Percentiles rank a stretch among this genome's conserved stretches.
Evolutionary conservation across 108 stramenopile genomes (phyloP).

Genomic region (Fistulifera pelliculosa): DNA sequence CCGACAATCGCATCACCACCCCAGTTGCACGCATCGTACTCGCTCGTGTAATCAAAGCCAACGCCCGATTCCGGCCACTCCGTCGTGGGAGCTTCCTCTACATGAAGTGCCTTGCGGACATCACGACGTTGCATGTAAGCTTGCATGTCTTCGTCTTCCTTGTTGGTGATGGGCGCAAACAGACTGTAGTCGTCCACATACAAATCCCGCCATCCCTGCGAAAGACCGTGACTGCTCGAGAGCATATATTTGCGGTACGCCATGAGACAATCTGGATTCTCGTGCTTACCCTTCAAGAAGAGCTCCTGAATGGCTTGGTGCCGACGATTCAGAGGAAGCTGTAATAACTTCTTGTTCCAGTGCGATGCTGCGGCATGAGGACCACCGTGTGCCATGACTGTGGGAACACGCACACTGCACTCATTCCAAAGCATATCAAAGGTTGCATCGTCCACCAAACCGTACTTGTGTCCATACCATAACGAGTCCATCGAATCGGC

Average conservation of each 20-base stretch:
- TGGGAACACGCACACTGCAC: constrained; percentile 31
- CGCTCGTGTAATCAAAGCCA: constrained; percentile 50
- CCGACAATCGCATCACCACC: constrained; percentile 7
- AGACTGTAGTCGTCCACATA: constrained; percentile 56
- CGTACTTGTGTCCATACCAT: constrained; percentile 64
- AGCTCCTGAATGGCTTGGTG: neutral
- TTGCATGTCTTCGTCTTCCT: constrained; percentile 45
- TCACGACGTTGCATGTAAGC: constrained; percentile 41
- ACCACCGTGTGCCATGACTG: constrained; percentile 29
- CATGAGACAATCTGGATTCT: constrained; percentile 28
- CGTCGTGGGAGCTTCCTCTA: constrained; percentile 25
- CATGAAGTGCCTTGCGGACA: constrained; percentile 49
- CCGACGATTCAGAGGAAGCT: neutral
- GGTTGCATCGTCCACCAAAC: constrained; percentile 43
- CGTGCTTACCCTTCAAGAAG: neutral
- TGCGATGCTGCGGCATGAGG: constrained; percentile 1
- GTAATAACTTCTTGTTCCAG: neutral
- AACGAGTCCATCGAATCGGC: constrained; percentile 47
- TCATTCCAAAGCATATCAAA: constrained; percentile 48
- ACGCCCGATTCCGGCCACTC: constrained; percentile 39
- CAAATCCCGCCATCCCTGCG: constrained; percentile 47
- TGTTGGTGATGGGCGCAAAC: constrained; percentile 30
- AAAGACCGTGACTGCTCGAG: constrained; percentile 31
- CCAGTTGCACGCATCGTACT: constrained; percentile 60
- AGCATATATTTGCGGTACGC: constrained; percentile 50